Evolutionary conservation across 177 flowering plant genomes (phyloP), one percentile per base, ranked within the genome.

Genomic region (Vitis hybrid): DNA sequence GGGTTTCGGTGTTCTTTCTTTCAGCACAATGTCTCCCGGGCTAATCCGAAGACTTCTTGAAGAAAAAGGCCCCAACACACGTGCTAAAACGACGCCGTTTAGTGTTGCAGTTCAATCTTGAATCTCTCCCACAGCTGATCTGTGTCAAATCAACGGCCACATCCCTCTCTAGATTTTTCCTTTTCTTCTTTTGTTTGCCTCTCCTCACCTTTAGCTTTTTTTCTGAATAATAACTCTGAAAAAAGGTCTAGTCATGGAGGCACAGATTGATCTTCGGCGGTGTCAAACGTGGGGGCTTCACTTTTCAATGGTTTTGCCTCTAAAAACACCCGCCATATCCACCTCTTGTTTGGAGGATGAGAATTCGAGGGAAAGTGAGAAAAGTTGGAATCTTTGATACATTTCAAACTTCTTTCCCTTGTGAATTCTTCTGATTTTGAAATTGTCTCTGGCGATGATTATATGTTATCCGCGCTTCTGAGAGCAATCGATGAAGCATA

Each of bases 71-170:
- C 86, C 86, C 86, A 77, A 55, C 50, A 79, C 81, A 57, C 80
- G 87, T 82, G 87, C 87, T 67, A 84, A 14, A 82, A 2, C 59
- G 57, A 19, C 61, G 89, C 82, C 88, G 83, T 85, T 78, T 52
- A 72, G 92, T 88, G 89, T 86, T 86, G 84, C 89, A 81, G 89
- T 73, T 80, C 47, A 59, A 81, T 80, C 73, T 13, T 54, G 13
- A 33, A 24, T 52, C 62, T 70, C 57, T 70, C 57, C 72, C 64
- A 76, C 73, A 82, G 88, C 84, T 75, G 14, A 15, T 78, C 75
- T 88, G 81, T 86, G 80, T 83, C 93, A 82, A 82, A 73, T 22
- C 51, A 60, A 81, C 83, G 84, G 81, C 86, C 1, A 86, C 60
- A 85, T 38, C 47, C 9, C 1, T 38, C 47, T 38, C 47, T 38